A percentile compares a stretch with the other conserved stretches of the same genome.
phyloP scores from a whole-genome alignment of 352 stramenopile species.

The Elongisporangium prolatum region DNA sequence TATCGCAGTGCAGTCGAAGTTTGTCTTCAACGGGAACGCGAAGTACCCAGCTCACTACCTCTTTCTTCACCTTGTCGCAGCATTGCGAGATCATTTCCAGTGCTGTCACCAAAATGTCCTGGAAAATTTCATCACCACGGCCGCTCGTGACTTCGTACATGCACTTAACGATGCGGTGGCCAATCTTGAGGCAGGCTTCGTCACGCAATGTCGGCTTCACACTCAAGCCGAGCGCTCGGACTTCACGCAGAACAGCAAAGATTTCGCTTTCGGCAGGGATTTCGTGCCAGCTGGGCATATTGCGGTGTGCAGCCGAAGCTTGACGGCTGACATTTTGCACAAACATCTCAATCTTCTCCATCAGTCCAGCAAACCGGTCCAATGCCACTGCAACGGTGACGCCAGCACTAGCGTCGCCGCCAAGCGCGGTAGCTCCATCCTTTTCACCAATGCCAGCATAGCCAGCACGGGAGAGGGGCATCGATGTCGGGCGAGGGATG shows the following conservation, averaged over 20 bases:
- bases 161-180: conserved; percentile 96
- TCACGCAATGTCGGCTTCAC: conserved; percentile 79
- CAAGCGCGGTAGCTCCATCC: conserved; percentile 8
- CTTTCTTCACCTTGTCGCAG: conserved; percentile 91
- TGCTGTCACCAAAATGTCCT: conserved; percentile 94
- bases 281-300: conserved; percentile 63
- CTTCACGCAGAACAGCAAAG: conserved; percentile 75
- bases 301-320: conserved; percentile 58
- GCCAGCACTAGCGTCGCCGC: conserved; percentile 30
- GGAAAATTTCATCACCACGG: conserved; percentile 88
- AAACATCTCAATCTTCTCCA: conserved; percentile 87
- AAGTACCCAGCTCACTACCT: conserved; percentile 93
- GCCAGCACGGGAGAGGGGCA: conserved; percentile 66
- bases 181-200: conserved; percentile 94
- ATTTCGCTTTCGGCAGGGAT: conserved; percentile 81
- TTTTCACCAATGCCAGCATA: conserved; percentile 40
- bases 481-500: conserved; percentile 88
- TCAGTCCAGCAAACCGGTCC: conserved; percentile 76
- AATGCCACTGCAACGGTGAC: conserved; percentile 68
- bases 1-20: conserved; percentile 94
- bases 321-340: conserved; percentile 85
- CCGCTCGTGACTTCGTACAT: conserved; percentile 92
- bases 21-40: conserved; percentile 93
- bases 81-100: conserved; percentile 91
- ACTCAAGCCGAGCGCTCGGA: conserved; percentile 61